phyloP scores from a whole-genome alignment of 2,329 filamentous ascomycete species.

The Sporothrix curviconia region DNA sequence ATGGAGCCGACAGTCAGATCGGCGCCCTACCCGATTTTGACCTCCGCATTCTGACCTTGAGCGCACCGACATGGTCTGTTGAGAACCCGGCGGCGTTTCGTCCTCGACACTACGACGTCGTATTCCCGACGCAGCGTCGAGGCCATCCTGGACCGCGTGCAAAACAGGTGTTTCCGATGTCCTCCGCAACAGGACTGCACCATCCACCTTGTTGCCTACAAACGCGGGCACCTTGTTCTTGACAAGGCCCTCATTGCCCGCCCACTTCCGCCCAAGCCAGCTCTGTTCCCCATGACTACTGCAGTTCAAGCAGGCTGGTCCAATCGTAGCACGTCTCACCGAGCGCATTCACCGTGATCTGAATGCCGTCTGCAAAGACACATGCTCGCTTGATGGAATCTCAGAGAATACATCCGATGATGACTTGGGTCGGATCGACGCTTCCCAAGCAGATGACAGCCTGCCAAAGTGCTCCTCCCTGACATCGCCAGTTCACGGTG shows the following conservation, averaged over 20 bases:
- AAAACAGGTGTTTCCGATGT: slow-evolving; percentile 44
- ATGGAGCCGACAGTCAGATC: slow-evolving; percentile 37
- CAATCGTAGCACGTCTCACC: slow-evolving; percentile 35
- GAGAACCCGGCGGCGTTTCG: slow-evolving; percentile 42
- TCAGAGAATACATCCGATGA: slow-evolving; percentile 20
- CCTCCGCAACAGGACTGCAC: slow-evolving; percentile 39
- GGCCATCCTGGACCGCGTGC: slow-evolving; percentile 44
- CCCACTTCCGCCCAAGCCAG: slow-evolving; percentile 27
- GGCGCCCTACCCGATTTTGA: slow-evolving; percentile 41
- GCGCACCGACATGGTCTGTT: slow-evolving; percentile 39
- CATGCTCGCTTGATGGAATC: slow-evolving; percentile 37
- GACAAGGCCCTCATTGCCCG: slow-evolving; percentile 41
- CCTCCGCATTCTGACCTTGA: slow-evolving; percentile 40
- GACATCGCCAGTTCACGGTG: neutral
- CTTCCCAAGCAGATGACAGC: neutral
- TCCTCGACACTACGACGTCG: slow-evolving; percentile 35
- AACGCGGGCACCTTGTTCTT: slow-evolving; percentile 47
- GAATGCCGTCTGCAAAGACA: slow-evolving; percentile 45
- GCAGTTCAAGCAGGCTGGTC: slow-evolving; percentile 33
- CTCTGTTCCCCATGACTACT: slow-evolving; percentile 27
- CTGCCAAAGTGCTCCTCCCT: neutral
- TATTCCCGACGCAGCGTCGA: slow-evolving; percentile 40
- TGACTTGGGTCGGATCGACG: neutral
- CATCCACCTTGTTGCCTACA: slow-evolving; percentile 42
- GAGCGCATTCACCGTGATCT: slow-evolving; percentile 43